Evolutionary conservation across 2,329 filamentous ascomycete genomes (phyloP), one percentile per base, ranked within the genome.

Genomic region (Aspergillus sp.): DNA sequence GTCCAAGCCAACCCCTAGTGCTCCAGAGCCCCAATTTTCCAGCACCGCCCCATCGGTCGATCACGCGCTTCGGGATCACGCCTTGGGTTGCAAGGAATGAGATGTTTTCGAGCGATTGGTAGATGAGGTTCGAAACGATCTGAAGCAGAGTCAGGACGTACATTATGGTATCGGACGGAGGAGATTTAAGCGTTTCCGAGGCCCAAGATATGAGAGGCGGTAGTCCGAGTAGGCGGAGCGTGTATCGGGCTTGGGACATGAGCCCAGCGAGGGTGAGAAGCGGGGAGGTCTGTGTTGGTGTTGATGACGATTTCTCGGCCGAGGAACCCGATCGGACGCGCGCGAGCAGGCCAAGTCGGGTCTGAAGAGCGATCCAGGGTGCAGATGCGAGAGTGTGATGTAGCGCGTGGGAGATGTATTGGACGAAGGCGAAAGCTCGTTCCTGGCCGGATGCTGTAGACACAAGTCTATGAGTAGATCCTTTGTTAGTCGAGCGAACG

Each of bases 81-180:
- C 88, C 87, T 73, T 92, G 92, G 59, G 81, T 80, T 3, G 86
- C 82, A 39, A 98, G 82, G 77, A 89, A 96, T 15, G 89, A 89
- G 40, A 84, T 82, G 76, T 96, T 97, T 79, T 99, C 95, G 41
- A 93, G 81, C 1, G 84, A 77, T 75, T 97, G 92, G 78, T 90
- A 96, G 9, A 79, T 71, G 9, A 89, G 75, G 72, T 90, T 89
- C 11, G 85, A 81, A 11, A 81, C 62, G 19, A 96, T 84, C 73
- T 95, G 90, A 6, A 83, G 77, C 73, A 86, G 88, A 21, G 85
- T 84, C 46, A 96, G 77, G 17, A 70, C 61, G 63, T 75, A 79
- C 62, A 80, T 75, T 46, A 77, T 64, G 3, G 67, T 70, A 66
- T 84, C 84, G 6, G 73, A 68, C 39, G 68, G 74, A 43, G 67